Evolutionary conservation across 352 stramenopile species (phyloP), one percentile per base, ranked within the genome.

Genomic region (Phytophthora sp.): DNA sequence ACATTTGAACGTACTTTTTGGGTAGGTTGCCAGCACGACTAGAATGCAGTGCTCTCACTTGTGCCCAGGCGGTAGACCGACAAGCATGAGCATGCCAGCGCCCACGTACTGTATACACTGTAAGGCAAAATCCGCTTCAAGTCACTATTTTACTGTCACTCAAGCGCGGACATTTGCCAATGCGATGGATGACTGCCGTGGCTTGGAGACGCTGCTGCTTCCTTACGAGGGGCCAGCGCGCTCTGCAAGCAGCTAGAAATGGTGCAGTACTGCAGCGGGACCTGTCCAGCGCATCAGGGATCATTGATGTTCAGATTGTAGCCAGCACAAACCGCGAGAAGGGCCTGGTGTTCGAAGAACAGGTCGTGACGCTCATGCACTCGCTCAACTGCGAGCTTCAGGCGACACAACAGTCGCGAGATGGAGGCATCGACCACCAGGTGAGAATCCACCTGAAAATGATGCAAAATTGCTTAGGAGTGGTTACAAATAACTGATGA

Each of bases 341-440:
- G 46, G 86, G 86, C 18, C 45, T 91, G 23, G 58, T 51, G 23
- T 94, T 91, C 35, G 86, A 94, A 54, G 47, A 67, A 51, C 74
- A 86, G 30, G 80, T 93, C 4, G 80, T 83, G 51, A 58, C 45
- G n/a, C 61, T 90, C 20, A 79, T 92, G 80, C 51, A 65, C 39
- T 55, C 59, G 31, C 70, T 90, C 24, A 65, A 79, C 23, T 94
- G 86, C 52, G 35, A 73, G 18, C 62, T 94, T 38, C 57, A 54
- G 12, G 59, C 84, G 7, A 94, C 86, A 26, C 82, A 90, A 46
- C 58, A 80, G 61, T 91, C 86, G 4, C 77, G 69, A 57, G 86
- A 94, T 51, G 84, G 86, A 21, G 86, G 86, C 1, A 86, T 94
- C 53, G 86, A 94, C 47, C 86, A 94, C 59, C 70, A 77, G 53